phyloP scores from a whole-genome alignment of 805 yeast genomes.

The Wickerhamiella vanderwaltii region DNA sequence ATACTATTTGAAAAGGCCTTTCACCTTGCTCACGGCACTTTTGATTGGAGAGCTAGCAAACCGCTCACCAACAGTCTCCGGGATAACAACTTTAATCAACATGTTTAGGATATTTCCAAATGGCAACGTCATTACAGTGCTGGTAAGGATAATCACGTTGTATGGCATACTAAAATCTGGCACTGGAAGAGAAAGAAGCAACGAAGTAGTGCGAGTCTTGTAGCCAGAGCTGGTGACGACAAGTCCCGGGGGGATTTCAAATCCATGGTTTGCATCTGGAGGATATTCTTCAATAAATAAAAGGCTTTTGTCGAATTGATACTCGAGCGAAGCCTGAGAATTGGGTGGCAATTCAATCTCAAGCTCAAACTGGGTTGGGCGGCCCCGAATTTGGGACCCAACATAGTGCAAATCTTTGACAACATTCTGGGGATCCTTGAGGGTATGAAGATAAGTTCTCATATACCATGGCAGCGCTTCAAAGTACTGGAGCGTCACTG shows the following conservation, averaged over 20 bases:
- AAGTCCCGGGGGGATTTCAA: conserved; percentile 81
- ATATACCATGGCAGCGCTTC: conserved; percentile 92
- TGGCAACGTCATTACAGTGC: conserved; percentile 83
- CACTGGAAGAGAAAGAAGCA: conserved; percentile 76
- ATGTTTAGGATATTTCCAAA: conserved; percentile 80
- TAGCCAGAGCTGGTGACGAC: conserved; percentile 31
- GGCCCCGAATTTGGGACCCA: conserved; percentile 68
- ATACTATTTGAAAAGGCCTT: neutral
- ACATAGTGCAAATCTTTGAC: conserved; percentile 38
- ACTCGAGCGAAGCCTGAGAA: conserved; percentile 48
- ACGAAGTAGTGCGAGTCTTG: conserved; percentile 64
- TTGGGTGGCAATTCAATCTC: conserved; percentile 50
- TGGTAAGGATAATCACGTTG: conserved; percentile 85
- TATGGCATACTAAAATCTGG: conserved; percentile 99
- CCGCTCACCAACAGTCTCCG: conserved; percentile 37
- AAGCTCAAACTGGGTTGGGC: conserved; percentile 77
- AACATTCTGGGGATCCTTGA: conserved; percentile 28
- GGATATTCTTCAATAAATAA: conserved; percentile 84
- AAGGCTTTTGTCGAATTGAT: conserved; percentile 78
- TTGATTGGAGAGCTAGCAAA: neutral
- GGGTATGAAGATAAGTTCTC: conserved; percentile 65
- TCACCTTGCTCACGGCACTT: neutral
- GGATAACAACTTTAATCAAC: conserved; percentile 57
- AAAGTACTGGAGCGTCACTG: conserved; percentile 46
- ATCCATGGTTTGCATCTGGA: conserved; percentile 99